phyloP scores from a whole-genome alignment of 2,329 filamentous ascomycete species.

The Lasiodiplodia gonubiensis region DNA sequence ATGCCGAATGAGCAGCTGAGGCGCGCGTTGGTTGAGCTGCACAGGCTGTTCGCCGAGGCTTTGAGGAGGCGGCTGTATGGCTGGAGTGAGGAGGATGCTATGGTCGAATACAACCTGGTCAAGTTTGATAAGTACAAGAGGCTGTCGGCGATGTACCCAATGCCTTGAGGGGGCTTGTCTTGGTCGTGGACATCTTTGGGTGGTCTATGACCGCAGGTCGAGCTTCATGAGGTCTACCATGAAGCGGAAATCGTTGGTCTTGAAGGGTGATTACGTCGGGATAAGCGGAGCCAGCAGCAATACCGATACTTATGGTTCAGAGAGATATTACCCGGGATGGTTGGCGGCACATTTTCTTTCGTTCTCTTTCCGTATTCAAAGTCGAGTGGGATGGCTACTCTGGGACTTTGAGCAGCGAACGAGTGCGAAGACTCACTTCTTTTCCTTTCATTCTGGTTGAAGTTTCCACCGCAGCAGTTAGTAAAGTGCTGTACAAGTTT shows the following conservation, averaged over 20 bases:
- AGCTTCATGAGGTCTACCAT: background rate
- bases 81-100: constrained; percentile 37
- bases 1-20: constrained; percentile 32
- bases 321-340: background rate
- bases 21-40: constrained; percentile 33
- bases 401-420: background rate
- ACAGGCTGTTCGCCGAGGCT: constrained; percentile 38
- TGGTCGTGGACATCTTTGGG: background rate
- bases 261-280: background rate
- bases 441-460: background rate
- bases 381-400: background rate
- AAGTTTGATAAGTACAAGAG: constrained; percentile 8
- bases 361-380: background rate
- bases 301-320: background rate
- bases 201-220: background rate
- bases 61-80: constrained; percentile 38
- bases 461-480: background rate
- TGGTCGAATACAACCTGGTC: constrained; percentile 34
- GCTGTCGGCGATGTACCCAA: background rate
- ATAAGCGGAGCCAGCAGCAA: background rate
- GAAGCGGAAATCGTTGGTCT: background rate
- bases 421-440: background rate
- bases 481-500: background rate
- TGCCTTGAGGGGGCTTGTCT: background rate
- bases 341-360: background rate